Evolutionary conservation across 2,329 filamentous ascomycete species (phyloP).

Genomic region (Aspergillus ochraceoroseus): DNA sequence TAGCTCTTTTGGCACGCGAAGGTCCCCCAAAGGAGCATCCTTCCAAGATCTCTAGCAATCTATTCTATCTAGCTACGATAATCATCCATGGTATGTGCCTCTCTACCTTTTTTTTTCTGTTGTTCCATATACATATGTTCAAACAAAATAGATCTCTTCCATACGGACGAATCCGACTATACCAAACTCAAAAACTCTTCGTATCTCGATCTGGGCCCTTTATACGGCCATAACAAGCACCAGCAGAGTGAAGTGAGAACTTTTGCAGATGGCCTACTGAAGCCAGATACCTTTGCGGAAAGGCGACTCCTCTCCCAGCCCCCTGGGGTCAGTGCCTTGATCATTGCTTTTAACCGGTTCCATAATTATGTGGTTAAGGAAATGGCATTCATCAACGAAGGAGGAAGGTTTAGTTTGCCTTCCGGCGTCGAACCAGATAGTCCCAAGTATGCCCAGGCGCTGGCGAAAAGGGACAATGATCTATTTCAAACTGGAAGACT

Average conservation of each 20-base stretch:
- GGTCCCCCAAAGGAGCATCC: slow-evolving; percentile 53
- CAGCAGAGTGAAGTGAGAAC: slow-evolving; percentile 61
- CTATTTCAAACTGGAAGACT: slow-evolving; percentile 54
- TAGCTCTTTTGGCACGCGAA: slow-evolving; percentile 10
- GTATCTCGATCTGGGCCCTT: slow-evolving; percentile 66
- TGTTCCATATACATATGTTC: not conserved
- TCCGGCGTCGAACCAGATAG: slow-evolving; percentile 31
- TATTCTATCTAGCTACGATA: slow-evolving; percentile 70
- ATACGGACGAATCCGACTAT: slow-evolving; percentile 59
- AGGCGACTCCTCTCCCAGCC: slow-evolving; percentile 62
- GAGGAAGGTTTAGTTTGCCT: slow-evolving; percentile 58
- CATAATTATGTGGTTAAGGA: slow-evolving; percentile 65
- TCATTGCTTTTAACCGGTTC: slow-evolving; percentile 65
- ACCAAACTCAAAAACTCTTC: slow-evolving; percentile 64
- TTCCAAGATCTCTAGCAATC: slow-evolving; percentile 64
- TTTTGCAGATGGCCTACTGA: slow-evolving; percentile 60
- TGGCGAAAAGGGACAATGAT: slow-evolving; percentile 35
- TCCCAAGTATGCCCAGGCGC: slow-evolving; percentile 25
- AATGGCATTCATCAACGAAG: slow-evolving; percentile 61
- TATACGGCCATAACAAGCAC: slow-evolving; percentile 63
- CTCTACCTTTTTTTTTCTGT: slow-evolving; percentile 20
- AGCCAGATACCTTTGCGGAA: slow-evolving; percentile 66
- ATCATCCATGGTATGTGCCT: slow-evolving; percentile 52
- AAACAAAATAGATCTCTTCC: slow-evolving; percentile 54
- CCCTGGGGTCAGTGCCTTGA: slow-evolving; percentile 59